Base-by-base conservation (phyloP, 306 rosid species). In the Casuarina equisetifolia region DNA sequence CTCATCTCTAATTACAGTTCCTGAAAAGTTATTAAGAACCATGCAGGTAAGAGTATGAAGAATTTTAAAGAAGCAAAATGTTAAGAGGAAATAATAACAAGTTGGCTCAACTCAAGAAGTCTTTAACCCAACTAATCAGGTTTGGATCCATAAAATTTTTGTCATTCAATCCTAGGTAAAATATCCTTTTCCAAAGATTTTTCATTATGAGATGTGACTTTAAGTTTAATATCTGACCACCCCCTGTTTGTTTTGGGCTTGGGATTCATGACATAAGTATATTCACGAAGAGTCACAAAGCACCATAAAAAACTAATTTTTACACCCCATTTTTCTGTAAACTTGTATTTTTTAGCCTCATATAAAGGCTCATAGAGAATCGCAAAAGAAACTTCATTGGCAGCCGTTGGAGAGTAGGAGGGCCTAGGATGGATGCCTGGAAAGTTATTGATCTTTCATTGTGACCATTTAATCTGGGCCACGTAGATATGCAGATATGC, bases 1-100 rank as follows among this genome's bases (percentile, higher is more conserved):
- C 66, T 90, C 98, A 77, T 92, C 95, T 86, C 98, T 92, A 59
- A 92, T 84, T 52, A 94, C 97, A 43, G 97, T 89, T 44, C 93
- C 98, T 94, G 79, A 79, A 86, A 40, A 68, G 75, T 59, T 54
- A 76, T 8, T 48, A 52, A 72, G 40, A 57, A 44, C 53, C 19
- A 74, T 53, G 42, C 69, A 68, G 10, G 17, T 25, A 81, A 78
- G 68, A 43, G 38, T 35, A 59, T 73, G 69, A 78, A 79, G 61
- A 80, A 75, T 55, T 53, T 4, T 46, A 7, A 55, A 73, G 44
- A 25, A 55, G 17, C 40, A 46, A 63, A 68, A 63, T 25, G 77
- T 72, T 6, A 7, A 44, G 43, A 69, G 46, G 35, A 43, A 3
- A 39, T 16, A 51, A 8, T 9, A 35, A 68, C 38, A 68, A 58